These are phyloP conservation scores for Eleusine indica DNA, from an alignment of 176 grass and related monocot species.

Conservation along the genomic window DNA sequence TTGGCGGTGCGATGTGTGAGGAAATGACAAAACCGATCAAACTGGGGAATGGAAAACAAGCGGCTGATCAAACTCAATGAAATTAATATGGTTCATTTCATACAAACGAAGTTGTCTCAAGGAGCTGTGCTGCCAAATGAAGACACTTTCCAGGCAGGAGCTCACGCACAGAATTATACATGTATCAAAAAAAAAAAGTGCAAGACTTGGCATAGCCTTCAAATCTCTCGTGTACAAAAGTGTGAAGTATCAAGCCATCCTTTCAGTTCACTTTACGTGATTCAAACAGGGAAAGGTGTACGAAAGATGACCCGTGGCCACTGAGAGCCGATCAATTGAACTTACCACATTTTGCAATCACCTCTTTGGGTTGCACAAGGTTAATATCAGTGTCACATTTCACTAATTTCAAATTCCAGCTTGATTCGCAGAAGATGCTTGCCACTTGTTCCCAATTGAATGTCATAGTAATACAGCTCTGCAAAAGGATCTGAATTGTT, in stretches of 20 bases:
- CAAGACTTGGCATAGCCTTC: neutral
- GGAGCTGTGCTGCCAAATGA: neutral
- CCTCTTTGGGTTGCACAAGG: neutral
- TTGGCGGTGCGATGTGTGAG: too few species aligned
- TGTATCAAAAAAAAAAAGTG: neutral
- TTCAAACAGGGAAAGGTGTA: neutral
- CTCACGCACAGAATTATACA: neutral
- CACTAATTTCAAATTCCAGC: constrained; percentile 5
- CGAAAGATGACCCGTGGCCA: neutral
- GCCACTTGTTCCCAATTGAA: neutral
- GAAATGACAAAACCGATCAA: neutral
- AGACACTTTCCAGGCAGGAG: neutral
- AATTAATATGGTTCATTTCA: neutral
- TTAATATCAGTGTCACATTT: constrained; percentile 3
- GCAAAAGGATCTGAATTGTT: constrained; percentile 3
- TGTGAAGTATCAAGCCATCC: neutral
- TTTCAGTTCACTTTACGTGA: neutral
- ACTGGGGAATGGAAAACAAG: neutral
- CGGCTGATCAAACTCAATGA: neutral
- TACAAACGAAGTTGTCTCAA: neutral
- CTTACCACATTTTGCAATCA: neutral
- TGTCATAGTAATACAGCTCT: neutral
- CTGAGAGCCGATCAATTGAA: neutral
- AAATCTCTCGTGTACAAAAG: neutral
- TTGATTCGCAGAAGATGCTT: constrained; percentile 3